These are phyloP conservation scores for Arachis stenosperma DNA, from an alignment of 306 rosid genomes.

Conservation along the genomic window DNA sequence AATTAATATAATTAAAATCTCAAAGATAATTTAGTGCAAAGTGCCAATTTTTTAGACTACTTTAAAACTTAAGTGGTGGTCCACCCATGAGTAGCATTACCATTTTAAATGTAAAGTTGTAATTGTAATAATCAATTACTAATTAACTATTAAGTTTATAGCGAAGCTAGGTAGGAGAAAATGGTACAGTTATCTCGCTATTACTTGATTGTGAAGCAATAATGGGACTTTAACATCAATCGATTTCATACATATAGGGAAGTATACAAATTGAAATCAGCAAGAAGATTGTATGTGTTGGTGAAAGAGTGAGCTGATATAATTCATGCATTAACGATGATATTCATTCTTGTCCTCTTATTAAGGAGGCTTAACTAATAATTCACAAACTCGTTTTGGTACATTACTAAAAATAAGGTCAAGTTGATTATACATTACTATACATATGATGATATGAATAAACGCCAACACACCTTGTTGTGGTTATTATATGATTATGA, in stretches of 20 bases:
- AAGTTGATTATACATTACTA: constrained; percentile 24
- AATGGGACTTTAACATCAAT: constrained; percentile 12
- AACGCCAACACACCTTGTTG: constrained; percentile 22
- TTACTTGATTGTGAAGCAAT: neutral
- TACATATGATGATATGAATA: constrained; percentile 15
- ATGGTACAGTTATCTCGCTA: neutral
- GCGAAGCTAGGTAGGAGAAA: neutral
- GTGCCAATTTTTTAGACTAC: no score
- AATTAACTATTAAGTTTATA: neutral
- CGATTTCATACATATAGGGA: neutral
- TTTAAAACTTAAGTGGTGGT: no score
- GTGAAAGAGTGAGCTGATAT: constrained; percentile 29
- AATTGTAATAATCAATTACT: no score
- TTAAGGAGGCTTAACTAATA: constrained; percentile 34
- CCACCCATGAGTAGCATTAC: no score
- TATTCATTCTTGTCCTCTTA: neutral
- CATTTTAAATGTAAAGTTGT: no score
- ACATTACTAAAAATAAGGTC: constrained; percentile 26
- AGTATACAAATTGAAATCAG: neutral
- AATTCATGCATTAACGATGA: constrained; percentile 26
- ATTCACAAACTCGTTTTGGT: constrained; percentile 40
- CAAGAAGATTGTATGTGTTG: constrained; percentile 17
- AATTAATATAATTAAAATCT: no score
- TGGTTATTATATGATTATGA: neutral
- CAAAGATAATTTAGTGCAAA: no score